phyloP scores from a whole-genome alignment of 495 filamentous ascomycete genomes.

The Daldinia bambusicola region DNA sequence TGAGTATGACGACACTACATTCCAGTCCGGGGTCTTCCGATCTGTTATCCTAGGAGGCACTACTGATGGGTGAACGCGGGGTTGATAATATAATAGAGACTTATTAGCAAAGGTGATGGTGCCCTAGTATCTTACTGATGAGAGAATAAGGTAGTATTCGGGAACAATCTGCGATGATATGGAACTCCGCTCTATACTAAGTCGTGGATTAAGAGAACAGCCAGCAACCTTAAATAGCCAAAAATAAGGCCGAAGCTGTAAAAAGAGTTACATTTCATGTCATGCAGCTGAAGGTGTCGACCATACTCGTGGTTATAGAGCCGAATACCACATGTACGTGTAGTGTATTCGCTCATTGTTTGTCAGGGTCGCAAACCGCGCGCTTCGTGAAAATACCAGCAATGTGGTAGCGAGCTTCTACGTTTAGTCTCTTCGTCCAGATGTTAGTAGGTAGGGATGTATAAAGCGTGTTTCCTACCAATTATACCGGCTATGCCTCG shows the following conservation, averaged over 20 bases:
- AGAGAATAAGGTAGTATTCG: not conserved
- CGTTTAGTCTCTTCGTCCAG: slow-evolving; percentile 2
- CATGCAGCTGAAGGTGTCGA: slow-evolving; percentile 25
- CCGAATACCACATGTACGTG: slow-evolving; percentile 28
- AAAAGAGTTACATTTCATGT: slow-evolving; percentile 8
- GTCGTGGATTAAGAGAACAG: no score
- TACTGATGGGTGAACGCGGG: not conserved
- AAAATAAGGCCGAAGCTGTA: slow-evolving; percentile 29
- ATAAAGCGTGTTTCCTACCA: not conserved
- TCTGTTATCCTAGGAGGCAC: not conserved
- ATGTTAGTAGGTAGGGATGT: no score
- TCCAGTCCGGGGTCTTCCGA: not conserved
- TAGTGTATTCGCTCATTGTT: slow-evolving; percentile 34
- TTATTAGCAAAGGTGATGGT: not conserved
- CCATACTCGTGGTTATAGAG: slow-evolving; percentile 25
- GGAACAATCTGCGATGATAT: not conserved
- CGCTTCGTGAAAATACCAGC: slow-evolving; percentile 15
- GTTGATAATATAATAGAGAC: not conserved
- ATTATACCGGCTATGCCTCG: not conserved
- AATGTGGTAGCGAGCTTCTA: slow-evolving; percentile 34
- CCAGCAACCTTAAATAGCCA: no score
- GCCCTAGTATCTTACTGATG: not conserved
- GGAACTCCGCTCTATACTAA: not conserved
- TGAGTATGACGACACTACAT: not conserved
- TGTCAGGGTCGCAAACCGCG: slow-evolving; percentile 34